Evolutionary conservation across 306 rosid genomes (phyloP).

Genomic region (Sphenostylis stenocarpa): DNA sequence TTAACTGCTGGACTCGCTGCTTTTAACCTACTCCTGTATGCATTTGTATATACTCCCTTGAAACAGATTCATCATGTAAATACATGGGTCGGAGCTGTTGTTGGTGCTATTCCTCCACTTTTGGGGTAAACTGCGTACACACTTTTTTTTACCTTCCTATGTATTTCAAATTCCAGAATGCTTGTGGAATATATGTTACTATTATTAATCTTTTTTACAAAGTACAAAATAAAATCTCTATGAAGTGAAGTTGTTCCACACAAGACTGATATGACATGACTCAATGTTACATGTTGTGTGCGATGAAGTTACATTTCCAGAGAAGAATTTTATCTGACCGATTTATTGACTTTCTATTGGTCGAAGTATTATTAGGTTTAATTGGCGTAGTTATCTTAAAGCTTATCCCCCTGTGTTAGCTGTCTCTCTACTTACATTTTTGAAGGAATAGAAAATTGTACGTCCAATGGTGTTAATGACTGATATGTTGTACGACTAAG

Average conservation of each 20-base stretch:
- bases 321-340: background rate
- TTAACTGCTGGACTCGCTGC: slow-evolving; percentile 98
- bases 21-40: slow-evolving; percentile 80
- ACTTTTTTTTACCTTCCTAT: slow-evolving; percentile 10
- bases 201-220: slow-evolving; percentile 7
- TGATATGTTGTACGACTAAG: background rate
- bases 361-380: background rate
- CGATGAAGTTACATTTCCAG: background rate
- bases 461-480: background rate
- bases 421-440: no score
- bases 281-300: slow-evolving; percentile 1
- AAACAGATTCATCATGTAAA: slow-evolving; percentile 96
- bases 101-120: slow-evolving; percentile 98
- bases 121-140: slow-evolving; percentile 61
- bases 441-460: no score
- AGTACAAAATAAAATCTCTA: background rate
- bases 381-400: background rate
- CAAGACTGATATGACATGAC: slow-evolving; percentile 2
- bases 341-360: slow-evolving; percentile 13
- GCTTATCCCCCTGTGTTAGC: slow-evolving; percentile 1
- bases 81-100: slow-evolving; percentile 98
- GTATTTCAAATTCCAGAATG: background rate
- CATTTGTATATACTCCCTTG: slow-evolving; percentile 87
- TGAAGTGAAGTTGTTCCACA: background rate
- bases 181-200: background rate